Conservation (phyloP, 2,329 filamentous ascomycete species). For the Tolypocladium ophioglossoides region DNA sequence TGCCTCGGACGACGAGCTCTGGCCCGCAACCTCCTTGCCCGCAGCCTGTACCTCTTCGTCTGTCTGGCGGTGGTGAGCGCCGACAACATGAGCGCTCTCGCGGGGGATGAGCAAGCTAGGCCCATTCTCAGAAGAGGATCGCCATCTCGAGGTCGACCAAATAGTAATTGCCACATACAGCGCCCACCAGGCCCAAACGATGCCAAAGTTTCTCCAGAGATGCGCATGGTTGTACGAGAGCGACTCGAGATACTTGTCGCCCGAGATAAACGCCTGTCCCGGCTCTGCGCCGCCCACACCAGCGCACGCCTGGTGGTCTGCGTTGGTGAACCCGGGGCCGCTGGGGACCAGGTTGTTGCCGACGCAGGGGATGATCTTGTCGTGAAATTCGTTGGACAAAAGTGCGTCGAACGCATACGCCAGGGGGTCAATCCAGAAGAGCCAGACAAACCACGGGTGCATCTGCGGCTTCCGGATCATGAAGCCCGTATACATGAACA, state of each 20-base stretch:
- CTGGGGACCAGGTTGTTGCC: slow-evolving; percentile 38
- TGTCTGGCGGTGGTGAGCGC: slow-evolving; percentile 10
- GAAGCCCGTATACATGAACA: slow-evolving; percentile 54
- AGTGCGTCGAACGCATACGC: slow-evolving; percentile 61
- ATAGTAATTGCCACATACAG: slow-evolving; percentile 50
- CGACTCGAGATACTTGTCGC: slow-evolving; percentile 46
- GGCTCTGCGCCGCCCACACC: slow-evolving; percentile 44
- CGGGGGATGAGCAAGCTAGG: slow-evolving; percentile 50
- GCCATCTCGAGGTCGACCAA: slow-evolving; percentile 46
- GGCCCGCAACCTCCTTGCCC: slow-evolving; percentile 9
- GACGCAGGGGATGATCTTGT: slow-evolving; percentile 39
- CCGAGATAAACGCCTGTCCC: slow-evolving; percentile 38
- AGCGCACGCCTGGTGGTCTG: slow-evolving; percentile 38
- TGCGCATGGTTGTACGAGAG: slow-evolving; percentile 42
- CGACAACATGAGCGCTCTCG: slow-evolving; percentile 36
- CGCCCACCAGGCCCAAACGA: slow-evolving; percentile 52
- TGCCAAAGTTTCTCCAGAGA: slow-evolving; percentile 51
- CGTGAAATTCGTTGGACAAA: slow-evolving; percentile 61
- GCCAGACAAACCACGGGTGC: slow-evolving; percentile 53
- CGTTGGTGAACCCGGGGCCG: slow-evolving; percentile 35
- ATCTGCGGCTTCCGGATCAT: slow-evolving; percentile 51
- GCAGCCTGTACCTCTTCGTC: slow-evolving; percentile 39
- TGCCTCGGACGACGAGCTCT: not conserved
- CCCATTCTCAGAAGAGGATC: slow-evolving; percentile 37
- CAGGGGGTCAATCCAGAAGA: slow-evolving; percentile 56